phyloP scores from a whole-genome alignment of 1,139 yeast species.

The Geotrichum histeridarum region DNA sequence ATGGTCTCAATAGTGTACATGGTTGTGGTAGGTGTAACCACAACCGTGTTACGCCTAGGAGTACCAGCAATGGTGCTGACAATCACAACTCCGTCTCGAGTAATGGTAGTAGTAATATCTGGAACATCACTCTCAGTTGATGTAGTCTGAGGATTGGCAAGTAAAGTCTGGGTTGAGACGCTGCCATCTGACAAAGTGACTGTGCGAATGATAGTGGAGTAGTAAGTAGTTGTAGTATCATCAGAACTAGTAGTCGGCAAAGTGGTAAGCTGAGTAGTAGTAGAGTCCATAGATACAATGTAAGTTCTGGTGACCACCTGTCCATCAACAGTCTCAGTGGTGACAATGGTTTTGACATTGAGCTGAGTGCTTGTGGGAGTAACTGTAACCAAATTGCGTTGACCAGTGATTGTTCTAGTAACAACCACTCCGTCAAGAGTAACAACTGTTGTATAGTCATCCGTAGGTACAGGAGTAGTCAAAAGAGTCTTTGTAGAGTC shows the following conservation, averaged over 20 bases:
- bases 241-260: slow-evolving; percentile 5
- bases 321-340: slow-evolving; percentile 8
- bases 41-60: not conserved
- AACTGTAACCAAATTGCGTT: slow-evolving; percentile 4
- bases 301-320: slow-evolving; percentile 6
- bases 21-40: slow-evolving; percentile 4
- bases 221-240: not conserved
- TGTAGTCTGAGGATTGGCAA: slow-evolving; percentile 8
- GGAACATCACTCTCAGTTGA: slow-evolving; percentile 2
- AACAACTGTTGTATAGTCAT: slow-evolving; percentile 12
- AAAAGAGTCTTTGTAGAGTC: not conserved
- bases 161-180: slow-evolving; percentile 2
- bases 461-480: slow-evolving; percentile 7
- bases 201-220: not conserved
- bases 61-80: slow-evolving; percentile 2
- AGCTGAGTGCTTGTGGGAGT: slow-evolving; percentile 15
- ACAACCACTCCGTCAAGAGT: slow-evolving; percentile 13
- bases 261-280: not conserved
- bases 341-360: slow-evolving; percentile 10
- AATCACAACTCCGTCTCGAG: slow-evolving; percentile 9
- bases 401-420: slow-evolving; percentile 8
- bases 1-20: not conserved
- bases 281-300: slow-evolving; percentile 2
- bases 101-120: slow-evolving; percentile 11
- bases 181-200: slow-evolving; percentile 14